phyloP scores from a whole-genome alignment of 768 basidiomycete genomes.

The Chalciporus sphaerocephalus region DNA sequence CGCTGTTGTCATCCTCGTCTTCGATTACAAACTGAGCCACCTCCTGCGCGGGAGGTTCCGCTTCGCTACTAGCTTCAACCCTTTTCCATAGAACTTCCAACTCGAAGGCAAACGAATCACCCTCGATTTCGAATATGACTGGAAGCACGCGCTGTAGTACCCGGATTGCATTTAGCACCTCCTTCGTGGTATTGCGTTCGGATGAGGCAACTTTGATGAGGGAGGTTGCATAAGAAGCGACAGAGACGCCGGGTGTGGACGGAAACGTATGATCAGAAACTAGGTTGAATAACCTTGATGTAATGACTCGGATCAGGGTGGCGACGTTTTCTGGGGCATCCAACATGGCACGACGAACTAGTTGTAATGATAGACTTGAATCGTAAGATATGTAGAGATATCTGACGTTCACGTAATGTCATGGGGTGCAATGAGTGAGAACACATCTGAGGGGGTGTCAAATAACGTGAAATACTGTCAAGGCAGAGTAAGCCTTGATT shows the following conservation, averaged over 20 bases:
- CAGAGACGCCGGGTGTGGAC: slow-evolving; percentile 47
- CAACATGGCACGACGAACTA: slow-evolving; percentile 80
- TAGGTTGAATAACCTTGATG: slow-evolving; percentile 66
- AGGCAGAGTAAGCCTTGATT: slow-evolving; percentile 1
- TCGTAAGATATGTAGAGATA: not conserved
- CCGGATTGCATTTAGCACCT: slow-evolving; percentile 89
- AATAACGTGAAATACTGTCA: slow-evolving; percentile 76
- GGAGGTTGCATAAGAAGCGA: slow-evolving; percentile 64
- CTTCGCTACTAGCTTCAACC: slow-evolving; percentile 43
- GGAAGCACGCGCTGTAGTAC: slow-evolving; percentile 86
- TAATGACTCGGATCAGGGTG: slow-evolving; percentile 71
- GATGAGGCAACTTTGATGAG: slow-evolving; percentile 57
- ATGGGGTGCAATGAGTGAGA: slow-evolving; percentile 80
- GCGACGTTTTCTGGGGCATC: slow-evolving; percentile 85
- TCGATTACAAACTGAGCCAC: slow-evolving; percentile 83
- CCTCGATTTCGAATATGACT: slow-evolving; percentile 79
- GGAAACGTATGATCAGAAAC: slow-evolving; percentile 81
- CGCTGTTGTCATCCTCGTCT: slow-evolving; percentile 64
- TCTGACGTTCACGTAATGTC: slow-evolving; percentile 55
- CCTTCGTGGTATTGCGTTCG: slow-evolving; percentile 71
- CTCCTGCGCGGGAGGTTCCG: slow-evolving; percentile 23
- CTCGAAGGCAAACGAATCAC: slow-evolving; percentile 70
- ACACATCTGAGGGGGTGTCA: slow-evolving; percentile 87
- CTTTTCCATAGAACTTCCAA: slow-evolving; percentile 79
- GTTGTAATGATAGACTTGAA: slow-evolving; percentile 12